Evolutionary conservation across 257 asterid genomes (phyloP), one percentile per base, ranked within the genome.

Genomic region (Gentiana macrophylla): DNA sequence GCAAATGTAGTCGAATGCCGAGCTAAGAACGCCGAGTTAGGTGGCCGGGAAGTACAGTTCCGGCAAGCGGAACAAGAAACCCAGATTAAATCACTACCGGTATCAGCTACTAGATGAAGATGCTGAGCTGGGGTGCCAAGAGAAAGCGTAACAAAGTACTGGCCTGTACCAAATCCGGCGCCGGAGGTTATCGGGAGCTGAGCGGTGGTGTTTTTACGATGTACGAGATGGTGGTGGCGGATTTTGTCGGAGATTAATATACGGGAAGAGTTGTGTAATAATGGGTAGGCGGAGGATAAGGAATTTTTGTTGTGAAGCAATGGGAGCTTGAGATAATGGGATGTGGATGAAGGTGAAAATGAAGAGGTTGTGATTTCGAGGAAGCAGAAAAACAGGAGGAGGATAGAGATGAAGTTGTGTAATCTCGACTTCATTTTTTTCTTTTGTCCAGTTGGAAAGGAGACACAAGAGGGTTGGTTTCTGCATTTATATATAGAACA

Each of bases 11-110:
- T 49, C 4, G 97, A 88, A 36, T 46, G 84, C 51, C 95, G 94
- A 34, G 95, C 85, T 56, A 68, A 61, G 74, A 85, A 78, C 35
- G 82, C 54, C 24, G 93, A 73, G 72, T 67, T 67, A 3, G 74
- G 65, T 36, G 67, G 58, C 55, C 86, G 77, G 44, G 56, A 32
- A 32, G 77, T 66, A 73, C 90, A 74, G 67, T 72, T 63, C 6
- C 75, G 60, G 78, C 95, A 85, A 35, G 95, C 83, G 49, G 97
- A 85, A 80, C 97, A 88, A 2, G 75, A 53, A 35, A 83, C 94
- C 97, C 97, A 88, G 45, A 82, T 72, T 56, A 88, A 86, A 56
- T 88, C 97, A 68, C 97, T 88, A n/a, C 97, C 97, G 24, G 94
- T 88, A 41, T 88, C 97, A 1, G 89, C 86, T 12, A 85, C 76